Conservation (phyloP, 768 basidiomycete species). For the Tremella yokohamensis region DNA sequence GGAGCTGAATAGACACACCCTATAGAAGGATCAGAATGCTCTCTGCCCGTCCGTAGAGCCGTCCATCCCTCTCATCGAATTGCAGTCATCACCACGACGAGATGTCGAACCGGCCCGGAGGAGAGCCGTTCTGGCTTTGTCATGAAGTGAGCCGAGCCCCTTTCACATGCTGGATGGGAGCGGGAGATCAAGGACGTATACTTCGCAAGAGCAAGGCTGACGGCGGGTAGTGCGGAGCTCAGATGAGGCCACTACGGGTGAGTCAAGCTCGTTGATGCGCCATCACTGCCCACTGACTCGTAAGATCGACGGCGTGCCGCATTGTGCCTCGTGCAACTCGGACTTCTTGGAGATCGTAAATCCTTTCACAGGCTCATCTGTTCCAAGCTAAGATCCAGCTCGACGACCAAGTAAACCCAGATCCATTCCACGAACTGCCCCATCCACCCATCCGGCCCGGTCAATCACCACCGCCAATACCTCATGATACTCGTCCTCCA, state of each 20-base stretch:
- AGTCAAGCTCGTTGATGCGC: conserved; percentile 22
- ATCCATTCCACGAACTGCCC: conserved; percentile 36
- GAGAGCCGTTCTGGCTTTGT: conserved; percentile 43
- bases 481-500: not conserved
- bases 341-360: conserved; percentile 74
- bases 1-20: no score
- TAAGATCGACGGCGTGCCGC: conserved; percentile 53
- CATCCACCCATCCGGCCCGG: conserved; percentile 27
- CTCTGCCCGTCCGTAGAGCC: not conserved
- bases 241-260: conserved; percentile 86
- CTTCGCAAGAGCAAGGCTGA: not conserved
- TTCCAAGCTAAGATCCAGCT: conserved; percentile 18
- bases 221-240: conserved; percentile 68
- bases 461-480: conserved; percentile 5
- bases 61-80: not conserved
- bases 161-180: not conserved
- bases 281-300: conserved; percentile 1
- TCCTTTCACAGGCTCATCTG: not conserved
- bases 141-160: conserved; percentile 31
- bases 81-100: not conserved
- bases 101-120: not conserved
- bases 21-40: no score
- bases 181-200: not conserved
- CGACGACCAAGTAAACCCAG: conserved; percentile 35
- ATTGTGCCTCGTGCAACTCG: conserved; percentile 75